Base-by-base conservation (phyloP, 2,329 filamentous ascomycete genomes). In the Aspergillus jensenii region DNA sequence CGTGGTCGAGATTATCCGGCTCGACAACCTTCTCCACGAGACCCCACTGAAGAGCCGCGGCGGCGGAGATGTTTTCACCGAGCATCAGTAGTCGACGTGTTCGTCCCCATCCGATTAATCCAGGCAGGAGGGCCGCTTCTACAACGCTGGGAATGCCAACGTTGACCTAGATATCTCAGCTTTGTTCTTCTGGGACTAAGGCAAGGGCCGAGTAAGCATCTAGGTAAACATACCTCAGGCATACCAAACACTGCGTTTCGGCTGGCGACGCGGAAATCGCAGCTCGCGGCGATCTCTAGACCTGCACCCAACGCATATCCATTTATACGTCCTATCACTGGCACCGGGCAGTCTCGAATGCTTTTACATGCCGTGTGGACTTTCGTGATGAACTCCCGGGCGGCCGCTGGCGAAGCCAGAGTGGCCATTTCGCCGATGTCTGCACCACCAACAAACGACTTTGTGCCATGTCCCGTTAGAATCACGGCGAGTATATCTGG, bases 361-460 rank as follows among this genome's bases (percentile, higher is more conserved):
- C 69, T 71, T 45, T 66, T 49, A 58, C 71, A 76, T 25, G 71
- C 68, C 3, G 31, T 40, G 50, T 74, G 72, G 14, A 76, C 63
- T 12, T 59, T 61, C 6, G 60, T 65, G 54, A 78, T 78, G 66
- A 78, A 77, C 2, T 41, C 46, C 11, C 67, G 58, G 2, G 76
- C 76, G 9, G 73, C 65, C 15, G 44, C 59, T 43, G 56, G 68
- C 14, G 54, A 62, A 8, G 61, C 45, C 27, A 72, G 37, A 2
- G n/a, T n/a, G 8, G 60, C 58, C 67, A 71, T 71, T 43, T 96
- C 92, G 72, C 96, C 91, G 58, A 91, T 90, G 73, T 95, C 93
- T 67, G 91, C 91, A 59, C 90, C 93, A 69, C 88, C 89, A 77
- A 90, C 5, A n/a, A n/a, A 37, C 14, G 35, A 37, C 35, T 37